Evolutionary conservation across 2,329 filamentous ascomycete species (phyloP).

Genomic region (Colletotrichum navitas): DNA sequence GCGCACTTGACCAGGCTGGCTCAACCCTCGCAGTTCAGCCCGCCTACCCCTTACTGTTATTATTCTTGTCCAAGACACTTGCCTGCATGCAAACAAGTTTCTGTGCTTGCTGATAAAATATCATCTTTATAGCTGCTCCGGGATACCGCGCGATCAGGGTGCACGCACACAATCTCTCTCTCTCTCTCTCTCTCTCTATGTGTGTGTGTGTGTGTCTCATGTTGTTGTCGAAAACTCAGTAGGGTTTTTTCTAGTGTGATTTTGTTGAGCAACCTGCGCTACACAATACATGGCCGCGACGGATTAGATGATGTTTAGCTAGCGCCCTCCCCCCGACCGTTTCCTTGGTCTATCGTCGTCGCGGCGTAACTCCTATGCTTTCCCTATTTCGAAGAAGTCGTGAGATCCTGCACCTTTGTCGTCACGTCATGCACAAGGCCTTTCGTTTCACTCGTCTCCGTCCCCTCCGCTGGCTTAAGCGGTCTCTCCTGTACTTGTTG

Average conservation of each 20-base stretch:
- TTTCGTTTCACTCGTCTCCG: slow-evolving; percentile 41
- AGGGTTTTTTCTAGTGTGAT: not conserved
- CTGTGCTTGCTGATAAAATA: not conserved
- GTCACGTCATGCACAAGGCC: slow-evolving; percentile 50
- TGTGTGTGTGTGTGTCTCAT: not conserved
- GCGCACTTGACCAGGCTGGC: not conserved
- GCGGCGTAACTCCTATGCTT: not conserved
- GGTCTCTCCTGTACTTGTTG: slow-evolving; percentile 21
- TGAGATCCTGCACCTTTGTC: slow-evolving; percentile 53
- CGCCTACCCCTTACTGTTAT: not conserved
- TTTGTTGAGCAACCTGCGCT: not conserved
- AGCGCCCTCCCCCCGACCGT: not conserved
- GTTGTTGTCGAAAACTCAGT: not conserved
- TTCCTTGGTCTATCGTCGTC: slow-evolving; percentile 1
- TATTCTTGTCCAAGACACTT: not conserved
- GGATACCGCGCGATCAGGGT: no score
- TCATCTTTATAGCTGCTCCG: not conserved
- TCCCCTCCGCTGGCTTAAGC: slow-evolving; percentile 37
- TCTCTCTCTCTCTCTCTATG: no score
- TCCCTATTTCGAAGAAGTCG: slow-evolving; percentile 42
- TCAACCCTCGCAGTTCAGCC: not conserved
- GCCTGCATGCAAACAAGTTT: not conserved
- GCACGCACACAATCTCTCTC: not conserved
- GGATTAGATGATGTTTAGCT: not conserved
- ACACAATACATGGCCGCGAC: not conserved